Evolutionary conservation across 305 asterid genomes (phyloP).

Genomic region (Ilex paraguariensis): DNA sequence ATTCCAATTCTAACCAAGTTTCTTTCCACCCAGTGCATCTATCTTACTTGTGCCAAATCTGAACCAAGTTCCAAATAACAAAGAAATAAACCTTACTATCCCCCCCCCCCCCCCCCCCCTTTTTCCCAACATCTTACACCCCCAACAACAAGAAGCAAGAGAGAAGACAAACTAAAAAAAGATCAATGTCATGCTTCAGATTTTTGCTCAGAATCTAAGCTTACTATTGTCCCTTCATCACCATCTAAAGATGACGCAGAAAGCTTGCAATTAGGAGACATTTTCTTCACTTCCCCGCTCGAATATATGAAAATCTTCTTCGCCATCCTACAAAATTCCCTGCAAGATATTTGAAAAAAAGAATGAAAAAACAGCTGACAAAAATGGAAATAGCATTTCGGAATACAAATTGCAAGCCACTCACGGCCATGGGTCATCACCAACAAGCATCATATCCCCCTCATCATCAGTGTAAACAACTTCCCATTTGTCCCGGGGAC

Average conservation of each 20-base stretch:
- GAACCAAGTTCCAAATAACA: too few relatives aligned
- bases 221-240: conserved; percentile 32
- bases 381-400: neutral
- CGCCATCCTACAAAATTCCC: conserved; percentile 73
- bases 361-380: neutral
- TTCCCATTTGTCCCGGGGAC: conserved; percentile 60
- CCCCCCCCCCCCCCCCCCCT: too few relatives aligned
- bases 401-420: conserved; percentile 18
- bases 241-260: conserved; percentile 30
- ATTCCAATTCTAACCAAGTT: too few relatives aligned
- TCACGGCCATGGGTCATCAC: conserved; percentile 91
- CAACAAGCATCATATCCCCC: conserved; percentile 89
- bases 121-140: too few relatives aligned
- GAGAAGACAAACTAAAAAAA: too few relatives aligned
- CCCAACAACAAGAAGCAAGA: too few relatives aligned
- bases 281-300: conserved; percentile 78
- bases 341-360: conserved; percentile 14
- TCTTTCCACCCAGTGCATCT: too few relatives aligned
- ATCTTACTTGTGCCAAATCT: too few relatives aligned
- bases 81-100: too few relatives aligned
- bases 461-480: conserved; percentile 74
- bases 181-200: conserved; percentile 34
- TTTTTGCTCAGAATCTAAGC: conserved; percentile 44
- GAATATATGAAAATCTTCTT: conserved; percentile 57
- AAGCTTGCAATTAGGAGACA: conserved; percentile 50